Evolutionary conservation across 2,329 filamentous ascomycete species (phyloP).

Genomic region (Aspergillus sp.): DNA sequence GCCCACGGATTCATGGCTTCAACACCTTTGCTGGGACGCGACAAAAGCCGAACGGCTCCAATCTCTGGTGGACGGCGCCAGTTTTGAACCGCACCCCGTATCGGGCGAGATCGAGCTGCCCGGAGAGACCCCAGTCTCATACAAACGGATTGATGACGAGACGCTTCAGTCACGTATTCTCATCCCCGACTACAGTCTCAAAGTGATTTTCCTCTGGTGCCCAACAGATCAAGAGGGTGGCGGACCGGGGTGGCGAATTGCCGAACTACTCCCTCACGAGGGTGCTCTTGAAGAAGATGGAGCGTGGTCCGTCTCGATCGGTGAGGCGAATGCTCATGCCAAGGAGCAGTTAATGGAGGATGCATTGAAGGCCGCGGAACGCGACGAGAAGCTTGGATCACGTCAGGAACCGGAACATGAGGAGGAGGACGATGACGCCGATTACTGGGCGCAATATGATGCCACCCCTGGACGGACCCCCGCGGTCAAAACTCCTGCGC

Average conservation of each 20-base stretch:
- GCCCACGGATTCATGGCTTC: constrained; percentile 55
- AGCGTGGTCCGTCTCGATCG: constrained; percentile 53
- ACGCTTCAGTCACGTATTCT: constrained; percentile 58
- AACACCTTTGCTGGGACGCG: constrained; percentile 59
- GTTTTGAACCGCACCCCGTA: constrained; percentile 62
- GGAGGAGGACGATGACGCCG: constrained; percentile 60
- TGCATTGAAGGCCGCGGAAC: constrained; percentile 31
- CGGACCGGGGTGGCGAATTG: constrained; percentile 57
- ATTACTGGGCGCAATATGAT: constrained; percentile 66
- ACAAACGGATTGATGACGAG: constrained; percentile 61
- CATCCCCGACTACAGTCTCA: constrained; percentile 55
- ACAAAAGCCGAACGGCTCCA: constrained; percentile 54
- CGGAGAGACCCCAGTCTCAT: constrained; percentile 55
- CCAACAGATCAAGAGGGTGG: constrained; percentile 54
- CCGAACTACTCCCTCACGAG: constrained; percentile 58
- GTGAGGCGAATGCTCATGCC: constrained; percentile 53
- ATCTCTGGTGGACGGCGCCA: constrained; percentile 52
- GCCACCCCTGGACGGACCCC: constrained; percentile 54
- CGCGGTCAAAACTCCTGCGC: constrained; percentile 36
- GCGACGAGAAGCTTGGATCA: constrained; percentile 15
- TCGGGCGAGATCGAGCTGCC: constrained; percentile 65
- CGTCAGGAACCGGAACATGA: constrained; percentile 24
- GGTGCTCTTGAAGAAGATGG: constrained; percentile 47
- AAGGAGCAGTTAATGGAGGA: constrained; percentile 37
- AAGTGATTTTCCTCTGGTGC: constrained; percentile 62